A percentile compares a stretch with the other conserved stretches of the same genome.
phyloP scores from a whole-genome alignment of 176 grass and related monocot genomes.

The Rhynchospora tenuis region DNA sequence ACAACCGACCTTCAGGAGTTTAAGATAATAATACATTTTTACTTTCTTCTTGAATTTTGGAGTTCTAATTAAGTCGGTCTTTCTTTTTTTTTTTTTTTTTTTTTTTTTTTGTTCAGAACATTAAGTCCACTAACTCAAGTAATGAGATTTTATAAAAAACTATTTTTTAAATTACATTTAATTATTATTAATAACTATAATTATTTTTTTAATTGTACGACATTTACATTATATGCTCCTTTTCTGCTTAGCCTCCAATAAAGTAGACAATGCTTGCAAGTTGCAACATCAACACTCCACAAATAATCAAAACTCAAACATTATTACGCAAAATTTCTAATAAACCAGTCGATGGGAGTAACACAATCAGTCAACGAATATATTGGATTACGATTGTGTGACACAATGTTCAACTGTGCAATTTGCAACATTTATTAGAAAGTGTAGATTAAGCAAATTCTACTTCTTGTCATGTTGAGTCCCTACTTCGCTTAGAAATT shows the following conservation, averaged over 20 bases:
- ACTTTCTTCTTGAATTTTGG: not conserved
- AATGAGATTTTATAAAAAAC: no score
- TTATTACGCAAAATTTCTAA: not conserved
- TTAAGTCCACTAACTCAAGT: no score
- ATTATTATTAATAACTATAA: not conserved
- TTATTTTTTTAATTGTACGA: not conserved
- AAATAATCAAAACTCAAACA: not conserved
- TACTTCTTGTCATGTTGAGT: not conserved
- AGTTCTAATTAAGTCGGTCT: not conserved
- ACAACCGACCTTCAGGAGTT: no score
- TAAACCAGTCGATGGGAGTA: not conserved
- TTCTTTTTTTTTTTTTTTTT: not conserved
- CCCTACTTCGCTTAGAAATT: not conserved
- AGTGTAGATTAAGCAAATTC: not conserved
- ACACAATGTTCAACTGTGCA: not conserved
- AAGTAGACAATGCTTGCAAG: no score
- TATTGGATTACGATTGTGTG: not conserved
- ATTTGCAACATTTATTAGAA: not conserved
- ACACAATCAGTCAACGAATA: not conserved
- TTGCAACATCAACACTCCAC: no score
- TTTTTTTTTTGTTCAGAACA: not conserved
- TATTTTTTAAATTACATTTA: no score
- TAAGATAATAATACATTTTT: no score
- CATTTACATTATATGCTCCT: not conserved
- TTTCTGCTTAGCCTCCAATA: no score